Percentiles rank a stretch among this genome's conserved stretches.
Evolutionary conservation across 2,329 filamentous ascomycete species (phyloP).

Genomic region (Clonostachys solani): DNA sequence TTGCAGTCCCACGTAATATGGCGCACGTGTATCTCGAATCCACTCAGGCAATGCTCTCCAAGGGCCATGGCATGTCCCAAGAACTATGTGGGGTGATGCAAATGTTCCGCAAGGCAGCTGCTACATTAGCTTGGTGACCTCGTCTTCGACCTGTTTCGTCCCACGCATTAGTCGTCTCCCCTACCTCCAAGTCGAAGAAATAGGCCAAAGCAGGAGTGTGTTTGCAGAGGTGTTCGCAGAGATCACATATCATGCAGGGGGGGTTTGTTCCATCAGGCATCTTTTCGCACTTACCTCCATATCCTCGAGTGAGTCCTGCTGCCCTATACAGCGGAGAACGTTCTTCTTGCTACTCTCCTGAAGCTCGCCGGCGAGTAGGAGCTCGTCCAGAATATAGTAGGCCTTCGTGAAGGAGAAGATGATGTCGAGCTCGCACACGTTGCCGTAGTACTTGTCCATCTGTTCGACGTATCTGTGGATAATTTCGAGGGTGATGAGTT

Average conservation of each 20-base stretch:
- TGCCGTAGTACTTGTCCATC: slow-evolving; percentile 99
- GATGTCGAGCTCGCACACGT: slow-evolving; percentile 98
- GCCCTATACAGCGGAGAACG: slow-evolving; percentile 88
- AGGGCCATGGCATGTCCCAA: too few species aligned
- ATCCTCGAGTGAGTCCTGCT: slow-evolving; percentile 96
- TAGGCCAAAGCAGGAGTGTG: too few species aligned
- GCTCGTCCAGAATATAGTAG: slow-evolving; percentile 97
- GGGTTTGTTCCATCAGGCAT: neutral
- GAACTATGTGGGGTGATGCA: neutral
- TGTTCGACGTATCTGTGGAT: slow-evolving; percentile 99
- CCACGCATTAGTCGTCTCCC: too few species aligned
- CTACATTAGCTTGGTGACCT: slow-evolving; percentile 88
- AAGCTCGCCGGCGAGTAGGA: slow-evolving; percentile 91
- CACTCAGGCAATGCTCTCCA: too few species aligned
- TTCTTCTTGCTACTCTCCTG: slow-evolving; percentile 99
- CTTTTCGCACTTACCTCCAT: slow-evolving; percentile 84
- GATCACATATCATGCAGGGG: slow-evolving; percentile 3
- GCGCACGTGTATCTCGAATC: too few species aligned
- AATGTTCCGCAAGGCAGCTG: slow-evolving; percentile 11
- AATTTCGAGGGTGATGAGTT: slow-evolving; percentile 96
- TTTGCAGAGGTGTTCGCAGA: neutral
- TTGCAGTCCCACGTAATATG: too few species aligned
- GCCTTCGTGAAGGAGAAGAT: slow-evolving; percentile 99
- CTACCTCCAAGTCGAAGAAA: too few species aligned
- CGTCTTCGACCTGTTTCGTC: slow-evolving; percentile 72